Evolutionary conservation across 192 early-diverging fungal genomes (phyloP).

Genomic region (Coemansia sp.): DNA sequence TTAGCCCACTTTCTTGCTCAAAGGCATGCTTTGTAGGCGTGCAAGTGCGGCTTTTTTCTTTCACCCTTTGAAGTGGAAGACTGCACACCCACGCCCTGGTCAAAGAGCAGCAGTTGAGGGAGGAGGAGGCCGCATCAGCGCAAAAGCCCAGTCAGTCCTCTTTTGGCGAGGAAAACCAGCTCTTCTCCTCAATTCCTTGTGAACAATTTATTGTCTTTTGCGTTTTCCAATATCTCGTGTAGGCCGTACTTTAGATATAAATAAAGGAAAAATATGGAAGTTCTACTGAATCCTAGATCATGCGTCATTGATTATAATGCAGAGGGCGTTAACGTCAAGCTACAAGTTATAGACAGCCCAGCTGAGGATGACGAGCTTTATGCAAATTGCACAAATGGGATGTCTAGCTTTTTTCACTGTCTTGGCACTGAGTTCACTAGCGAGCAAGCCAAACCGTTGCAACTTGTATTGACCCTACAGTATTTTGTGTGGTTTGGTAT

Average conservation of each 20-base stretch:
- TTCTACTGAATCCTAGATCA: neutral
- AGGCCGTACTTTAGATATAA: neutral
- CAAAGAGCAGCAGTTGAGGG: neutral
- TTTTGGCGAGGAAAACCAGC: neutral
- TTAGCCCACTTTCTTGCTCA: neutral
- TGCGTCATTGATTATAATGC: conserved; percentile 1
- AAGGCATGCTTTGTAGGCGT: neutral
- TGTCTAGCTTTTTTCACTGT: neutral
- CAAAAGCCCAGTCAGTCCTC: neutral
- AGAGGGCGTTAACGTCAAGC: neutral
- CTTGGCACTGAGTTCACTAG: neutral
- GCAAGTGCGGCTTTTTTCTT: neutral
- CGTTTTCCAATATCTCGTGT: neutral
- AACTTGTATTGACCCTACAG: neutral
- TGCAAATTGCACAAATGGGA: neutral
- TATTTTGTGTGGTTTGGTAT: neutral
- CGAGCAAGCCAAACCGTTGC: neutral
- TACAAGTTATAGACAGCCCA: neutral
- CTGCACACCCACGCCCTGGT: neutral
- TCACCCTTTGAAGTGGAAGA: neutral
- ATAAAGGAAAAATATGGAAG: neutral
- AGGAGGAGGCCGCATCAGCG: neutral
- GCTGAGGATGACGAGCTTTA: neutral
- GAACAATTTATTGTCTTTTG: neutral
- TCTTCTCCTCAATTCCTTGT: neutral